Base-by-base conservation (phyloP, 768 basidiomycete species). In the Dendrothele bispora region DNA sequence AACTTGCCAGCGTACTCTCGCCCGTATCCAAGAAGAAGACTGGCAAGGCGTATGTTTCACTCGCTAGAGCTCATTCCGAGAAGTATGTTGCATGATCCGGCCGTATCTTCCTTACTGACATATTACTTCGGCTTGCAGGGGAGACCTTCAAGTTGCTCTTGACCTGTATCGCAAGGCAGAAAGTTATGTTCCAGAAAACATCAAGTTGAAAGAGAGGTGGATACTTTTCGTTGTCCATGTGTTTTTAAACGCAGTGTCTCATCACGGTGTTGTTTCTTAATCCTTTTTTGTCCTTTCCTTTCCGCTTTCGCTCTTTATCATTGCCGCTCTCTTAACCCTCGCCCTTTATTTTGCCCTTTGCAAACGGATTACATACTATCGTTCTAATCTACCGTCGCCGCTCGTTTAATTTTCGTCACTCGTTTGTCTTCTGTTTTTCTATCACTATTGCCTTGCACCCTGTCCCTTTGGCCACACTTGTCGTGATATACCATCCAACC, bases 171-270 rank as follows among this genome's bases (percentile, higher is more conserved):
- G 83, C 59, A 87, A 88, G 57, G 90, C 89, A 15, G 84, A 86
- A 63, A 75, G 75, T 5, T 91, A 91, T 54, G 88, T 91, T 42
- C 90, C 91, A n/a, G 84, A 89, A 48, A 92, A 93, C 59, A 64
- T 80, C 67, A 91, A 90, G 64, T 75, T 93, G 39, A 82, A 84
- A 78, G 88, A 88, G 75, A 88, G 91, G 91, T 91, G 78, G 79
- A 83, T 83, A 54, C 59, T 53, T 50, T 57, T 62, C 60, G 60
- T 59, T 57, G 59, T 61, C 62, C 61, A 37, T 54, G 68, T 37
- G 40, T 3, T 25, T n/a, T 41, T 25, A 25, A n/a, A 4, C 14
- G 35, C 30, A 22, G 40, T 29, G 43, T 35, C 20, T 42, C 52
- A 54, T 55, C 49, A 20, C 11, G 25, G 12, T 22, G 17, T 39